Conservation (phyloP, 2,329 filamentous ascomycete species). For the Blastomyces percursus region DNA sequence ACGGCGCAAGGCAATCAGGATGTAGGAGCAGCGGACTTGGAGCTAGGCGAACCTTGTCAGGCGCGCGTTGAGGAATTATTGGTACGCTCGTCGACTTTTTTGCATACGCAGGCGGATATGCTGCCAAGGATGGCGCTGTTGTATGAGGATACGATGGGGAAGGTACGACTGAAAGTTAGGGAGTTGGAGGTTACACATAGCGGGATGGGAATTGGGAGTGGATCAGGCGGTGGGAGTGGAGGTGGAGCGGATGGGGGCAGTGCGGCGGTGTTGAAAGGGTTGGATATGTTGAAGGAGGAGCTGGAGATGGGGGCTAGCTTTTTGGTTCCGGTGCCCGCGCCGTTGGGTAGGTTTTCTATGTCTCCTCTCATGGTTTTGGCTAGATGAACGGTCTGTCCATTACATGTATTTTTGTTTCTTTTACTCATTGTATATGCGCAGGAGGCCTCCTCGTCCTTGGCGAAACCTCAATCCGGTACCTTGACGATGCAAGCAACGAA, state of each 20-base stretch:
- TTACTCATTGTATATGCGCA: conserved; percentile 28
- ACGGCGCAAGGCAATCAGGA: conserved; percentile 12
- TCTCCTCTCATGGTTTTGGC: not conserved
- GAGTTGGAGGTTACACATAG: conserved; percentile 43
- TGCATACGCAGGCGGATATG: conserved; percentile 43
- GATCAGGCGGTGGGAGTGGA: conserved; percentile 30
- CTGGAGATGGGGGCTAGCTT: conserved; percentile 51
- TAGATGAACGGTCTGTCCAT: not conserved
- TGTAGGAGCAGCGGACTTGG: conserved; percentile 31
- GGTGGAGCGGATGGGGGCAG: conserved; percentile 36
- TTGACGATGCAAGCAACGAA: conserved; percentile 63
- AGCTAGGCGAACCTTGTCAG: conserved; percentile 51
- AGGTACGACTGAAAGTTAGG: conserved; percentile 44
- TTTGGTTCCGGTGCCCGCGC: conserved; percentile 50
- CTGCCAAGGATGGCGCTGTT: conserved; percentile 54
- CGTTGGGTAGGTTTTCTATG: conserved; percentile 35
- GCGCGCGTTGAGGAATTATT: conserved; percentile 56
- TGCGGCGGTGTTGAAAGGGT: conserved; percentile 44
- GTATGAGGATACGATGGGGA: conserved; percentile 52
- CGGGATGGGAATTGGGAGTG: conserved; percentile 39
- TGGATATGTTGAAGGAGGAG: conserved; percentile 39
- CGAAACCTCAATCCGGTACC: conserved; percentile 73
- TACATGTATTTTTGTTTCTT: conserved; percentile 40
- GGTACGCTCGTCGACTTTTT: conserved; percentile 54
- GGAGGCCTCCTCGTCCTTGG: conserved; percentile 66